Percentiles rank a stretch among this genome's conserved stretches.
Conservation (phyloP, 257 asterid genomes). For the Solanum clarkiae region DNA sequence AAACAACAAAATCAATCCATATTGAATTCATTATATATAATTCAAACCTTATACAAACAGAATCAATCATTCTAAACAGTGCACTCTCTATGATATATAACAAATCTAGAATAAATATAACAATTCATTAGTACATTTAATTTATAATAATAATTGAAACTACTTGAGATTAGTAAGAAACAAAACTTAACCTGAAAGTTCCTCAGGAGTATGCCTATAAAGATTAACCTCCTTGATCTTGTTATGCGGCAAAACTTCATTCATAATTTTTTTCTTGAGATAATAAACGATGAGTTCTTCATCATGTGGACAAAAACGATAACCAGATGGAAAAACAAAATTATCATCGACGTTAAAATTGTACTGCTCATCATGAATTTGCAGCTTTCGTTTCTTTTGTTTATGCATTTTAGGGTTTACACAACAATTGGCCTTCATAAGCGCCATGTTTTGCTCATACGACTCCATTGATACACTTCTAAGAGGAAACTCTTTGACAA, state of each 20-base stretch:
- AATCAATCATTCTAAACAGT: neutral
- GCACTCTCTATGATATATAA: neutral
- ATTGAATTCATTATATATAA: neutral
- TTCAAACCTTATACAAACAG: no score
- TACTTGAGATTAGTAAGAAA: no score
- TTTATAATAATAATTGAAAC: neutral
- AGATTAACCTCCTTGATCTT: neutral
- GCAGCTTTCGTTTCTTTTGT: neutral
- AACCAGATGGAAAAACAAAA: neutral
- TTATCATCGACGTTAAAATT: neutral
- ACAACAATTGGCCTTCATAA: neutral
- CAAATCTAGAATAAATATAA: neutral
- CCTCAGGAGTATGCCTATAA: neutral
- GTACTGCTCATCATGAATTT: neutral
- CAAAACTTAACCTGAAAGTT: neutral
- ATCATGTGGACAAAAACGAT: constrained; percentile 1
- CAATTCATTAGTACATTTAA: no score
- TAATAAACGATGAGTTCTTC: neutral
- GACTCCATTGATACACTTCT: neutral
- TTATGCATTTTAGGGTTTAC: neutral
- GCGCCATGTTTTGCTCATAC: neutral
- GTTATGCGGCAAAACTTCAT: neutral
- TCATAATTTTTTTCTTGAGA: neutral
- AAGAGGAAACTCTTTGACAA: neutral
- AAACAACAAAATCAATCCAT: neutral